These are phyloP conservation scores for Heterobasidion occidentale DNA, from an alignment of 1,284 basidiomycete species.

Conservation along the genomic window DNA sequence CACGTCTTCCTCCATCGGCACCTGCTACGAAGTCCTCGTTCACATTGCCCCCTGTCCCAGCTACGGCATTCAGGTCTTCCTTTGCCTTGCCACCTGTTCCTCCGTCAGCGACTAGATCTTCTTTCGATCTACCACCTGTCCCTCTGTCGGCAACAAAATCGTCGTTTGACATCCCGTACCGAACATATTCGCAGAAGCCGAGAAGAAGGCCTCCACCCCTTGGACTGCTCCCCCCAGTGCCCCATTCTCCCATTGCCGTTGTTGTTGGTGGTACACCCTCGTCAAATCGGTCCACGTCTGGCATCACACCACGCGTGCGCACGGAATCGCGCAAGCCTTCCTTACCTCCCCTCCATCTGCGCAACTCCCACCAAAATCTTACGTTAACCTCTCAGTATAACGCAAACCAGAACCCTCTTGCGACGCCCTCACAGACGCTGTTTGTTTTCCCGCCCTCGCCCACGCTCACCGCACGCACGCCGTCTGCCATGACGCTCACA, in stretches of 20 bases:
- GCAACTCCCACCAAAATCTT: constrained; percentile 13
- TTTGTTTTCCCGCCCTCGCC: constrained; percentile 82
- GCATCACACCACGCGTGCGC: constrained; percentile 35
- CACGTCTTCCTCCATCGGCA: constrained; percentile 36
- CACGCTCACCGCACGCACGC: constrained; percentile 52
- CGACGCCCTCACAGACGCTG: constrained; percentile 61
- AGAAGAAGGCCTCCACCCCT: constrained; percentile 8
- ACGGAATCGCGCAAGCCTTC: constrained; percentile 43
- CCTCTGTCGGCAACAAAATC: constrained; percentile 42
- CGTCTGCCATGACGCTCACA: constrained; percentile 67
- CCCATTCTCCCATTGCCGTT: constrained; percentile 20
- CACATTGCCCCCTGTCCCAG: constrained; percentile 31
- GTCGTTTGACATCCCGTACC: constrained; percentile 13
- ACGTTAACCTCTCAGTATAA: constrained; percentile 3
- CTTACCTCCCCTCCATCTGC: constrained; percentile 48
- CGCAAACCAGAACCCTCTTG: constrained; percentile 21
- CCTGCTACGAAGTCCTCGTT: constrained; percentile 41
- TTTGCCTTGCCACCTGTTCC: constrained; percentile 39
- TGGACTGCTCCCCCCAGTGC: constrained; percentile 8
- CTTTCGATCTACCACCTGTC: constrained; percentile 54
- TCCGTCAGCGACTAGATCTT: constrained; percentile 35
- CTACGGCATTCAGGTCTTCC: constrained; percentile 37
- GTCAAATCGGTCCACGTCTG: background rate
- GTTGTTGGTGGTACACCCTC: constrained; percentile 1
- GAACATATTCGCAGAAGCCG: background rate